Conservation (phyloP, 73 alveolate species). For the Paramecium sonneborni region DNA sequence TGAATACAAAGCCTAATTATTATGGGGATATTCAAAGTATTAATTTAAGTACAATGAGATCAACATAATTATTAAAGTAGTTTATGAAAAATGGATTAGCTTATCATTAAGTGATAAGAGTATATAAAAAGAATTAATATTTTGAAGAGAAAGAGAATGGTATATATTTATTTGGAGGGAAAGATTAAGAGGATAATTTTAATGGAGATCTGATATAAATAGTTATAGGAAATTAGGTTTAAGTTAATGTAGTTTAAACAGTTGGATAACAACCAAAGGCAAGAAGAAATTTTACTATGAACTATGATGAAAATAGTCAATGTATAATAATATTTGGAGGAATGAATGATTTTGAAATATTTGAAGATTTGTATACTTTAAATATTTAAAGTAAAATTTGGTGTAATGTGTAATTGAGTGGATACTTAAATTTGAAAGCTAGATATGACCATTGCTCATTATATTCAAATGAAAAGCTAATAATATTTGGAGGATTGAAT, state of each 20-base stretch:
- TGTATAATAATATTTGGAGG: slow-evolving; percentile 6
- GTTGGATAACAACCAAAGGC: not conserved
- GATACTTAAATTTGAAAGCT: not conserved
- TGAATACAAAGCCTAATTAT: not conserved
- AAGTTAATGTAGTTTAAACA: not conserved
- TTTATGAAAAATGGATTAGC: slow-evolving; percentile 12
- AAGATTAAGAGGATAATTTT: not conserved
- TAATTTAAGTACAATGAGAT: not conserved
- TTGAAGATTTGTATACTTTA: not conserved
- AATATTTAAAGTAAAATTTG: not conserved
- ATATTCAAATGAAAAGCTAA: slow-evolving; percentile 1
- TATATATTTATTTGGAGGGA: slow-evolving; percentile 10
- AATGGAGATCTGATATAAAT: not conserved
- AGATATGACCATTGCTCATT: slow-evolving; percentile 45
- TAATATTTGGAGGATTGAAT: not conserved
- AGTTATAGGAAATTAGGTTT: not conserved
- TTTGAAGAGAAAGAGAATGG: slow-evolving; percentile 29
- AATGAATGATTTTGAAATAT: not conserved
- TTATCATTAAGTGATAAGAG: not conserved
- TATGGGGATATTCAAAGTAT: not conserved
- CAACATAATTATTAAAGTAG: not conserved
- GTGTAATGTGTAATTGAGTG: not conserved
- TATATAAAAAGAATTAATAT: not conserved
- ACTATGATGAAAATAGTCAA: slow-evolving; percentile 7
- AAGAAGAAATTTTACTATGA: not conserved